These are phyloP conservation scores for Paspalum vaginatum DNA, from an alignment of 176 grass and related monocot genomes.

Conservation along the genomic window DNA sequence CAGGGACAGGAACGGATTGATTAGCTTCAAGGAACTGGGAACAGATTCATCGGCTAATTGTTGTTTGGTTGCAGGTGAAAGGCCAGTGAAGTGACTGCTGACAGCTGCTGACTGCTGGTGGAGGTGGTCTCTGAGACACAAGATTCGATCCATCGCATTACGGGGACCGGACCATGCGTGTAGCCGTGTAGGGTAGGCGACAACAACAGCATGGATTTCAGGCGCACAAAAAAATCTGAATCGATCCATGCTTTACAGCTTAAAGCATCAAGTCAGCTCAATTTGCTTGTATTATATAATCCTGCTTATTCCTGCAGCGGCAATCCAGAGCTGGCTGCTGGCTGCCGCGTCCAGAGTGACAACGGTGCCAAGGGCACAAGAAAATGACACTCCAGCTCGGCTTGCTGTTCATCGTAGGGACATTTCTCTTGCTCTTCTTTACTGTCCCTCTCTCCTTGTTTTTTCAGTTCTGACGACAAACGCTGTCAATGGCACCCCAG, in stretches of 20 bases:
- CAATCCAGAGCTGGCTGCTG: constrained; percentile 10
- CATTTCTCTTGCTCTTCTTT: neutral
- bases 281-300: neutral
- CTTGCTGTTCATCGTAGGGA: neutral
- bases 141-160: neutral
- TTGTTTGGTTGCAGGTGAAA: neutral
- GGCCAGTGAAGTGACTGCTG: no score
- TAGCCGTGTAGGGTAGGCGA: no score
- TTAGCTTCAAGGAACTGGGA: no score
- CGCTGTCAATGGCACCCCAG: no score
- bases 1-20: no score
- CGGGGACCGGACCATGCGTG: no score
- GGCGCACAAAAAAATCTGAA: neutral
- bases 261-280: neutral
- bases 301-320: neutral
- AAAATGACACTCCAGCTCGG: constrained; percentile 28
- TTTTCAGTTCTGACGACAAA: no score
- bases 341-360: neutral
- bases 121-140: neutral
- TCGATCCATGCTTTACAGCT: neutral
- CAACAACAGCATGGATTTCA: neutral
- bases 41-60: no score
- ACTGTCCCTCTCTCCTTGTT: neutral
- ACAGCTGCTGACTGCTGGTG: neutral
- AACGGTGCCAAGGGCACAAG: neutral